phyloP scores from a whole-genome alignment of 176 grass and related monocot genomes.

The Olyra latifolia region DNA sequence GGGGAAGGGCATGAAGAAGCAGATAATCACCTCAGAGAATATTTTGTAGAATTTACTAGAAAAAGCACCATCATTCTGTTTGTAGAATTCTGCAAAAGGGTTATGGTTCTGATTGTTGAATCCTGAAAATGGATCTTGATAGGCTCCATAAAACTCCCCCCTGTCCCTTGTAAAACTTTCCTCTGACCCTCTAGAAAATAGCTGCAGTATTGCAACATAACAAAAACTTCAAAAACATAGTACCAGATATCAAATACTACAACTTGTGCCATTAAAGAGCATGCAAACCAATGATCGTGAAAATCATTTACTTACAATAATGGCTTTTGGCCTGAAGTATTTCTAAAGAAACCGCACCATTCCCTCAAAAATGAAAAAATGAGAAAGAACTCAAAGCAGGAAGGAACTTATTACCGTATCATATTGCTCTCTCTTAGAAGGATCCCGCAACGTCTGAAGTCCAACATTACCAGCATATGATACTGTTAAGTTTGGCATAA shows the following conservation, averaged over 20 bases:
- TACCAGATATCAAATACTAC: conserved; percentile 26
- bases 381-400: not conserved
- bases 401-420: conserved; percentile 65
- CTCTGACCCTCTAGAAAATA: conserved; percentile 59
- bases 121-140: conserved; percentile 70
- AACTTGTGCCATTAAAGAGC: not conserved
- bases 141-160: conserved; percentile 51
- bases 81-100: conserved; percentile 75
- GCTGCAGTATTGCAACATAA: conserved; percentile 45
- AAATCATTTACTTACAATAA: not conserved
- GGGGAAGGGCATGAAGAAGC: not conserved
- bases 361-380: not conserved
- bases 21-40: conserved; percentile 81
- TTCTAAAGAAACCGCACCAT: not conserved
- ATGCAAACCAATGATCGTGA: conserved; percentile 9
- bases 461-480: conserved; percentile 38
- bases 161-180: conserved; percentile 30
- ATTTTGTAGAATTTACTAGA: conserved; percentile 82
- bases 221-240: conserved; percentile 16
- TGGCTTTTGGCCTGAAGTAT: not conserved
- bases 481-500: conserved; percentile 21
- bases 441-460: conserved; percentile 76
- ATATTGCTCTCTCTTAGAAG: conserved; percentile 76
- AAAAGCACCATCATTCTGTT: conserved; percentile 54
- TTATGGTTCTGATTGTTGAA: conserved; percentile 55